A percentile compares a stretch with the other conserved stretches of the same genome.
phyloP scores from a whole-genome alignment of 139 green algal genomes.

The Chlorella sorokiniana region DNA sequence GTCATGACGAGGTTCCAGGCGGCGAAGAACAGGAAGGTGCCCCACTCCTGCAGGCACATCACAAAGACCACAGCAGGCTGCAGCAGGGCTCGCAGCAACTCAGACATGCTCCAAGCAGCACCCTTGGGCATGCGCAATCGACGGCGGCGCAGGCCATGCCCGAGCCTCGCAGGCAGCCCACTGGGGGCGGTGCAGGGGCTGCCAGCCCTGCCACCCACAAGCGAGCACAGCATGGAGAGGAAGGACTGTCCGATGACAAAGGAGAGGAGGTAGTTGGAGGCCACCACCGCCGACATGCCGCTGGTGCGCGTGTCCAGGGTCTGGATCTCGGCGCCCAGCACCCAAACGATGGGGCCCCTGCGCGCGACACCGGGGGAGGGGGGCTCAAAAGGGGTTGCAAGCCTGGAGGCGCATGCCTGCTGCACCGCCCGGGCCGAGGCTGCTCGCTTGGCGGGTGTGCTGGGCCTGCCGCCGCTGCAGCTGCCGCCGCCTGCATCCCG shows the following conservation, averaged over 20 bases:
- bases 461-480: too few species aligned
- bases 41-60: slow-evolving; percentile 57
- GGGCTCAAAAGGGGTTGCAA: neutral
- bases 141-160: too few species aligned
- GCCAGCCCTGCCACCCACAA: neutral
- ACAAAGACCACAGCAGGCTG: slow-evolving; percentile 65
- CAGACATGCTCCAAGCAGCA: neutral
- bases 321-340: slow-evolving; percentile 31
- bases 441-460: too few species aligned
- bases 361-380: neutral
- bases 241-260: slow-evolving; percentile 79
- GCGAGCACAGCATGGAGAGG: slow-evolving; percentile 61
- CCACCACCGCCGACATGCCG: slow-evolving; percentile 51
- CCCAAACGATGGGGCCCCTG: slow-evolving; percentile 43
- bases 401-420: too few species aligned
- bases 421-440: too few species aligned
- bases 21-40: slow-evolving; percentile 39
- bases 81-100: neutral
- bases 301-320: slow-evolving; percentile 41
- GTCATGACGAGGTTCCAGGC: slow-evolving; percentile 29
- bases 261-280: slow-evolving; percentile 67
- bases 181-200: too few species aligned
- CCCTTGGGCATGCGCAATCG: neutral
- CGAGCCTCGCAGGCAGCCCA: too few species aligned
- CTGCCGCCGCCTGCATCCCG: neutral